phyloP scores from a whole-genome alignment of 495 filamentous ascomycete genomes.

The Rostrohypoxylon terebratum region DNA sequence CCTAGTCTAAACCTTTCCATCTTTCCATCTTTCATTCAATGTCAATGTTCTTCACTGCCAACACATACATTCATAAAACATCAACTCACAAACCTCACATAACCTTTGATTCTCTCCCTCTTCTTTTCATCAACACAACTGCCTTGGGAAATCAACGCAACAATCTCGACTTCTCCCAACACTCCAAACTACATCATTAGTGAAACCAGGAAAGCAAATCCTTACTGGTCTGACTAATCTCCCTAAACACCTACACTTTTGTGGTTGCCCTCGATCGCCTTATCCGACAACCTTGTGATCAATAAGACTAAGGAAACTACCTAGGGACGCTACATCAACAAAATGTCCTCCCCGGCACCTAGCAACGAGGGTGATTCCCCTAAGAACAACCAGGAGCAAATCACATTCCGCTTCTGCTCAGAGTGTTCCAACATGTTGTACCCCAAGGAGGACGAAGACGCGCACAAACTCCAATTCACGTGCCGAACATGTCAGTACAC shows the following conservation, averaged over 20 bases:
- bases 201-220: slow-evolving; percentile 4
- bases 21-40: slow-evolving; percentile 12
- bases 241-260: neutral
- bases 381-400: slow-evolving; percentile 75
- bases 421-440: slow-evolving; percentile 99
- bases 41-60: neutral
- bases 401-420: slow-evolving; percentile 95
- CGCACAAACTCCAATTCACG: slow-evolving; percentile 64
- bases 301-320: neutral
- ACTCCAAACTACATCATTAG: neutral
- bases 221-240: neutral
- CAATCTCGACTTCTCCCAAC: neutral
- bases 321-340: slow-evolving; percentile 2
- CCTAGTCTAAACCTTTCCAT: neutral
- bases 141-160: neutral
- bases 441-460: slow-evolving; percentile 84
- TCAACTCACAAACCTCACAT: neutral
- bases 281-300: too few species aligned
- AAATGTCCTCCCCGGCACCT: slow-evolving; percentile 72
- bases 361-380: slow-evolving; percentile 61
- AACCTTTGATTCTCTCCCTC: neutral
- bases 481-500: slow-evolving; percentile 94
- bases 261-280: slow-evolving; percentile 3
- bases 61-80: neutral
- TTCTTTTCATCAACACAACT: neutral